Base-by-base conservation (phyloP, 2,329 filamentous ascomycete genomes). In the Curvularia sp. region DNA sequence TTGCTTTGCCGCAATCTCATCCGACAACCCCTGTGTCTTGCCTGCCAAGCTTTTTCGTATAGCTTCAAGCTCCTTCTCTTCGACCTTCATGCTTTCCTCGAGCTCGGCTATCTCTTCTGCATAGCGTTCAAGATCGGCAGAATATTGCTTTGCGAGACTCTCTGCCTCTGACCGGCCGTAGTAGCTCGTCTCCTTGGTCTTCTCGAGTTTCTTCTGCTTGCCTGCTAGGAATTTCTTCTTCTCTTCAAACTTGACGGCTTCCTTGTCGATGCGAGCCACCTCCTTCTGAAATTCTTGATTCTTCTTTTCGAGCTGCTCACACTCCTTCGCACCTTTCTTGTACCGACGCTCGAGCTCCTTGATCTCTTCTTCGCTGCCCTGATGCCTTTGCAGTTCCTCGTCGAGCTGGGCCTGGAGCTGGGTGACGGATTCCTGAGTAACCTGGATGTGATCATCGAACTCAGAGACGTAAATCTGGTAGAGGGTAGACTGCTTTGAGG, bases 171-270 rank as follows among this genome's bases (percentile, higher is more conserved):
- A 84, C 0, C 87, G 86, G 5, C 89, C 87, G 57, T 89, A 88
- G 63, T 91, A 91, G 59, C 91, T 92, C 45, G 88, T 89, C 53
- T 87, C 83, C 60, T 95, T 91, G 0, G 89, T 86, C 80, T 97
- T 98, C 66, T 98, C 92, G 13, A 97, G 84, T 80, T 99, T 99
- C 81, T 95, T 97, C 69, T 91, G 89, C 80, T 99, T 99, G 71
- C 89, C 89, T 2, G 86, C 82, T 65, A 99, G 80, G 77, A 98
- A 98, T 75, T 99, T 99, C 76, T 90, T 89, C 82, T 98, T 98
- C 78, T 99, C 96, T 65, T 98, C 94, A 66, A 96, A 93, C 74
- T 99, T 99, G 78, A 99, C 95, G 21, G 89, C 89, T 73, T 98
- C 95, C 74, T 98, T 97, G 73, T 99, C 96, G 61, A 96, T 93